Conservation (phyloP, 2,329 filamentous ascomycete species). For the Diaporthe ampelina region DNA sequence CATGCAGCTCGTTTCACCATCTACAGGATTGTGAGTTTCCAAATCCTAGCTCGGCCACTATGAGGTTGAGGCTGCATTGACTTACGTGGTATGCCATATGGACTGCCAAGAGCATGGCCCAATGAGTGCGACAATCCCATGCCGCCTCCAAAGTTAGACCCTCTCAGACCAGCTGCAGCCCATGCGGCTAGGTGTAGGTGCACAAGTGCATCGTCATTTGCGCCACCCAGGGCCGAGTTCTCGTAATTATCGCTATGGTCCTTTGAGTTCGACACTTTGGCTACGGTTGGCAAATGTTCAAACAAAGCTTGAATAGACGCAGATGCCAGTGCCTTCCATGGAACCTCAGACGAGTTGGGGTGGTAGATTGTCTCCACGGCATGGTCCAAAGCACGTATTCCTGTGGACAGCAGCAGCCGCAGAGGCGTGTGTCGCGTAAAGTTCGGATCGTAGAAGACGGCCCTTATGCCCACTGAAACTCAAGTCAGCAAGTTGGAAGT, state of each 20-base stretch:
- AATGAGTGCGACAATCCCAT: conserved; percentile 20
- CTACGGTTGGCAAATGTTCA: background rate
- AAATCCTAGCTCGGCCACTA: background rate
- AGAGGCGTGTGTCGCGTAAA: background rate
- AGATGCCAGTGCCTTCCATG: conserved; percentile 13
- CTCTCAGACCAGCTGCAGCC: conserved; percentile 16
- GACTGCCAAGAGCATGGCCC: conserved; percentile 1
- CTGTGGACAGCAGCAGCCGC: background rate
- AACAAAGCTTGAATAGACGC: background rate
- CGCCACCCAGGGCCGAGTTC: background rate
- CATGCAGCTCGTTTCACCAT: conserved; percentile 21
- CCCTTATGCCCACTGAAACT: background rate
- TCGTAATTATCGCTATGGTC: background rate
- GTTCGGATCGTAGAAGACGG: background rate
- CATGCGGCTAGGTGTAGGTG: conserved; percentile 3
- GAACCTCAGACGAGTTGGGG: conserved; percentile 9
- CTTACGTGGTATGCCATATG: conserved; percentile 12
- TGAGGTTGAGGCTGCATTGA: background rate
- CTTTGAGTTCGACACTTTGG: too few relatives aligned
- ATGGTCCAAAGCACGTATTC: conserved; percentile 7
- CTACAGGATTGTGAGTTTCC: background rate
- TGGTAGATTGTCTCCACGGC: conserved; percentile 13
- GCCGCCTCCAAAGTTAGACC: conserved; percentile 18
- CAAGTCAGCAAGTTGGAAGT: background rate
- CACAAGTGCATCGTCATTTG: background rate